Conservation (phyloP, 805 yeast genomes). For the Hanseniaspora meyeri region DNA sequence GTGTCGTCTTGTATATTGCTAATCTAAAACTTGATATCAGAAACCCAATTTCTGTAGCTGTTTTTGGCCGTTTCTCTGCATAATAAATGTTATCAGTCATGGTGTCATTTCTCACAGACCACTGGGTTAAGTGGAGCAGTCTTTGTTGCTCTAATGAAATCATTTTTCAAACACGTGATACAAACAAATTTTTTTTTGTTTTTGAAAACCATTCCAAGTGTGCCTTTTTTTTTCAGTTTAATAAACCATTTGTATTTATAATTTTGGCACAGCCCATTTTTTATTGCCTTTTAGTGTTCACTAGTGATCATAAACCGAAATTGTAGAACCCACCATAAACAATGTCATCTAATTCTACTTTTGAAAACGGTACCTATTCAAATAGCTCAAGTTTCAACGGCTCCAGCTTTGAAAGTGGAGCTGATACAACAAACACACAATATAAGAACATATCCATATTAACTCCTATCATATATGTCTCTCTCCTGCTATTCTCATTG, state of each 20-base stretch:
- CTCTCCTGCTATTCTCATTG: slow-evolving; percentile 2
- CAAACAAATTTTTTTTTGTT: too few relatives aligned
- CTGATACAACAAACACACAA: neutral
- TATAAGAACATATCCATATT: slow-evolving; percentile 9
- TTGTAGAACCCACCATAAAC: neutral
- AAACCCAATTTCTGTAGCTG: slow-evolving; percentile 51
- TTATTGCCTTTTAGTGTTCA: too few relatives aligned
- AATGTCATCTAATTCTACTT: neutral
- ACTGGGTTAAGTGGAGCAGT: too few relatives aligned
- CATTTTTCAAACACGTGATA: neutral
- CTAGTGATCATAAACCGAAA: too few relatives aligned
- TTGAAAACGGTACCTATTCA: neutral
- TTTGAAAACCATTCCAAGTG: too few relatives aligned
- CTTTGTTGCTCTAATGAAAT: too few relatives aligned
- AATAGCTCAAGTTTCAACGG: slow-evolving; percentile 14
- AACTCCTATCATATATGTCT: slow-evolving; percentile 10
- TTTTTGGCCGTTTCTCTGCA: neutral
- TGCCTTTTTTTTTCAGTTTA: neutral
- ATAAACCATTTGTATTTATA: neutral
- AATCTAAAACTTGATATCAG: slow-evolving; percentile 82
- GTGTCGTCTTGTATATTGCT: slow-evolving; percentile 59
- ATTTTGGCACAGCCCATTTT: too few relatives aligned
- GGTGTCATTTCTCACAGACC: too few relatives aligned
- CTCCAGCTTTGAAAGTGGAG: slow-evolving; percentile 14
- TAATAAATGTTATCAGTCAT: neutral